Evolutionary conservation across 2,329 filamentous ascomycete genomes (phyloP).

Genomic region (Pestalotiopsis sp.): DNA sequence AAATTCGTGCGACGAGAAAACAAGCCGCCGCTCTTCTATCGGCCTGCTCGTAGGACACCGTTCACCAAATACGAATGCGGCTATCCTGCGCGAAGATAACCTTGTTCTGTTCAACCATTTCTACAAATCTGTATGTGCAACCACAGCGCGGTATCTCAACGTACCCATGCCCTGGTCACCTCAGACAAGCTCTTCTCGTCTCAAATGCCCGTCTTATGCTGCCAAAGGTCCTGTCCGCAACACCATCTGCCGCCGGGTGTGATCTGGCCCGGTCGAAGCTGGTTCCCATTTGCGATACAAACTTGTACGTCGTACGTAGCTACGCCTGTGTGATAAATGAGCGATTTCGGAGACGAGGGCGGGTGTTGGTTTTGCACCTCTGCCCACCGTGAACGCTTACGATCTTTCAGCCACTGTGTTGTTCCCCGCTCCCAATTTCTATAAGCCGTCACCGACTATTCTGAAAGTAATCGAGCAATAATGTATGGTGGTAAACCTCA

Average conservation of each 20-base stretch:
- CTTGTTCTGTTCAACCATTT: background rate
- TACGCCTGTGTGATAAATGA: too few relatives aligned
- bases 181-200: background rate
- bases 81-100: constrained; percentile 1
- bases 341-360: too few relatives aligned
- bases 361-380: too few relatives aligned
- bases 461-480: background rate
- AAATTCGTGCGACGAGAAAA: background rate
- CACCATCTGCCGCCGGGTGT: too few relatives aligned
- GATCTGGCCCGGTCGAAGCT: too few relatives aligned
- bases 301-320: too few relatives aligned
- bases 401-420: too few relatives aligned
- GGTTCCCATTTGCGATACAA: too few relatives aligned
- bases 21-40: background rate
- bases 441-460: background rate
- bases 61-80: background rate
- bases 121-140: background rate
- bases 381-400: too few relatives aligned
- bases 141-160: background rate
- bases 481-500: background rate
- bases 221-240: too few relatives aligned
- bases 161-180: background rate
- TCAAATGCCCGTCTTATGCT: background rate
- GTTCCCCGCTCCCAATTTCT: too few relatives aligned
- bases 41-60: background rate